These are phyloP conservation scores for Orbilia brochopaga DNA, from an alignment of 2,329 filamentous ascomycete species.

Conservation along the genomic window DNA sequence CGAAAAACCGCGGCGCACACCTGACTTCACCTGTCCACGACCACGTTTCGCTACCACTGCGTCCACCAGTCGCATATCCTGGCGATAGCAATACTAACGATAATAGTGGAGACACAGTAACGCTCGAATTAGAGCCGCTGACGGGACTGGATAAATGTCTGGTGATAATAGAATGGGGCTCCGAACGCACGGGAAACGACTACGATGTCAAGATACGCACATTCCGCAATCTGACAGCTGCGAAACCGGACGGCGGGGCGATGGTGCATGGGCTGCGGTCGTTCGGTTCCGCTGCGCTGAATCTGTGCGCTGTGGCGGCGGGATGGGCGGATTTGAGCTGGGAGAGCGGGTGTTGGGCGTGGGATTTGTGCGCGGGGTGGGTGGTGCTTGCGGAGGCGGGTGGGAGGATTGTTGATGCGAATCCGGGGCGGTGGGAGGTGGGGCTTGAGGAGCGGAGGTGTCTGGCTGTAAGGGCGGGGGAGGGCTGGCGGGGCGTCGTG, in stretches of 20 bases:
- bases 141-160: constrained; percentile 62
- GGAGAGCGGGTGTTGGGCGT: constrained; percentile 71
- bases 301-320: constrained; percentile 66
- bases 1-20: constrained; percentile 65
- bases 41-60: constrained; percentile 18
- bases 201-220: constrained; percentile 66
- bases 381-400: constrained; percentile 68
- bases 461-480: constrained; percentile 60
- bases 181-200: constrained; percentile 65
- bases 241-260: constrained; percentile 64
- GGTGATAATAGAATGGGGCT: constrained; percentile 68
- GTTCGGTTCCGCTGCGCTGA: constrained; percentile 67
- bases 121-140: constrained; percentile 61
- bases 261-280: constrained; percentile 68
- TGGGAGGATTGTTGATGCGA: constrained; percentile 66
- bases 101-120: constrained; percentile 57
- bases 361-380: constrained; percentile 71
- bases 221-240: constrained; percentile 61
- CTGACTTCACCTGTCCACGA: constrained; percentile 53
- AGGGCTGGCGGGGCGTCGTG: constrained; percentile 60
- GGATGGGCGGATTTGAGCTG: constrained; percentile 68
- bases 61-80: neutral
- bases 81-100: constrained; percentile 58
- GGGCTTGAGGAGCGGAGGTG: constrained; percentile 66
- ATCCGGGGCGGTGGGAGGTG: constrained; percentile 66